Base-by-base conservation (phyloP, 345 rosid species). In the Syzygium aqueum region DNA sequence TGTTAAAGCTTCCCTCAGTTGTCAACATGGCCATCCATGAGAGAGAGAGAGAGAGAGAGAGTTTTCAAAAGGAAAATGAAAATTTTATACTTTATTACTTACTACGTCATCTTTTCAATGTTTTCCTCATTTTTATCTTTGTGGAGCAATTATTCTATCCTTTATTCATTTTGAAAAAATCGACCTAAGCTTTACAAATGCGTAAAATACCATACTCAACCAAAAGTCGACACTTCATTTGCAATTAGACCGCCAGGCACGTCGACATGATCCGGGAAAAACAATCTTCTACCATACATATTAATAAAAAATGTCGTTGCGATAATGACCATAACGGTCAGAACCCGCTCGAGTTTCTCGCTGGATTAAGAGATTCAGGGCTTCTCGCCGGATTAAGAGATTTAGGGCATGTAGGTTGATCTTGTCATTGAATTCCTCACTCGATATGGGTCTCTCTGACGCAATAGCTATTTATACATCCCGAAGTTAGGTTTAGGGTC, bases 351-450 rank as follows among this genome's bases (percentile, higher is more conserved):
- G 0, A 33, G 1, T 19, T 19, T 33, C 7, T 73, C 22, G 2
- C 16, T 73, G 3, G 5, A 17, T 2, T 17, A 33, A 67, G 46
- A 33, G 46, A 67, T 30, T 67, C 2, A 0, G n/a, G n/a, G 4
- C 4, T 17, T 33, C 7, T 67, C 22, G 2, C 17, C 33, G 5
- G 9, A 16, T 2, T 17, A 33, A 67, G 25, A 33, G 49, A 67
- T 30, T 67, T 4, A 0, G 46, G 1, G 0, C 14, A 9, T 16
- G 1, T 0, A 0, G 6, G 2, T 33, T 0, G 25, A 17, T 67
- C n/a, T 22, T 8, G 11, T 56, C 23, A 56, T 4, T 5, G 5
- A 10, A 56, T 11, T 22, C n/a, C 12, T 23, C 3, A 1, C 12
- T 56, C 0, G 0, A 67, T 61, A 12, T 6, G 2, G 7, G 3